phyloP scores from a whole-genome alignment of 2,329 filamentous ascomycete genomes.

The Ascosphaera acerosa region DNA sequence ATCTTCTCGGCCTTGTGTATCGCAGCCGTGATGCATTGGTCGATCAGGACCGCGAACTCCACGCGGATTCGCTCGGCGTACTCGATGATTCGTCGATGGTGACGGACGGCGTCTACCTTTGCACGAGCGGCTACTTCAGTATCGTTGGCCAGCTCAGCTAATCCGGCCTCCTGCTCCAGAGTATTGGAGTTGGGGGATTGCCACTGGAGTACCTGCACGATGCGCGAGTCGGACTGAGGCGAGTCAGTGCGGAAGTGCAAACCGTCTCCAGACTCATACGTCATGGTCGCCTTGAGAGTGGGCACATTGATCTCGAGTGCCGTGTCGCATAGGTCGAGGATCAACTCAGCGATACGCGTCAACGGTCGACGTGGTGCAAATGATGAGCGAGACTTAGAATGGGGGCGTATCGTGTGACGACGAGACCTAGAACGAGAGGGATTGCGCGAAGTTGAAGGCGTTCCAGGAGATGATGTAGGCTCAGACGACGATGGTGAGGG shows the following conservation, averaged over 20 bases:
- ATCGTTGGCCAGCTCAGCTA: conserved; percentile 69
- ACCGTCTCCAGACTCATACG: conserved; percentile 36
- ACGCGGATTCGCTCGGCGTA: conserved; percentile 89
- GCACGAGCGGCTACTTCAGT: conserved; percentile 61
- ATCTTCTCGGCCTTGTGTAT: conserved; percentile 74
- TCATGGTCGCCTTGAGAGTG: conserved; percentile 61
- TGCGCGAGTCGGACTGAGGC: conserved; percentile 82
- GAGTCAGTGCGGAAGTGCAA: conserved; percentile 59
- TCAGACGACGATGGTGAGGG: conserved; percentile 43
- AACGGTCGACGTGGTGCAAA: conserved; percentile 80
- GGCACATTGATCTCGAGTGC: conserved; percentile 86
- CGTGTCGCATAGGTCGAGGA: conserved; percentile 89
- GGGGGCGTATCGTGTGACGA: neutral
- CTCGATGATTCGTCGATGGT: conserved; percentile 78
- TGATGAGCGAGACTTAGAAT: conserved; percentile 20
- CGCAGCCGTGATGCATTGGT: conserved; percentile 85
- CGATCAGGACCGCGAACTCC: conserved; percentile 76
- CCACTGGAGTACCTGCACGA: conserved; percentile 89
- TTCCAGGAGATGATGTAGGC: conserved; percentile 42
- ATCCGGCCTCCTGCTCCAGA: conserved; percentile 74
- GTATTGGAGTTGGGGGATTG: conserved; percentile 81
- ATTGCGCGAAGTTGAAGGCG: conserved; percentile 39
- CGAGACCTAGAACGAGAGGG: conserved; percentile 41
- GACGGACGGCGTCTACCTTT: conserved; percentile 81
- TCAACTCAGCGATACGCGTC: conserved; percentile 76